Conservation (phyloP, 495 filamentous ascomycete genomes). For the Aspergillus bridgeri region DNA sequence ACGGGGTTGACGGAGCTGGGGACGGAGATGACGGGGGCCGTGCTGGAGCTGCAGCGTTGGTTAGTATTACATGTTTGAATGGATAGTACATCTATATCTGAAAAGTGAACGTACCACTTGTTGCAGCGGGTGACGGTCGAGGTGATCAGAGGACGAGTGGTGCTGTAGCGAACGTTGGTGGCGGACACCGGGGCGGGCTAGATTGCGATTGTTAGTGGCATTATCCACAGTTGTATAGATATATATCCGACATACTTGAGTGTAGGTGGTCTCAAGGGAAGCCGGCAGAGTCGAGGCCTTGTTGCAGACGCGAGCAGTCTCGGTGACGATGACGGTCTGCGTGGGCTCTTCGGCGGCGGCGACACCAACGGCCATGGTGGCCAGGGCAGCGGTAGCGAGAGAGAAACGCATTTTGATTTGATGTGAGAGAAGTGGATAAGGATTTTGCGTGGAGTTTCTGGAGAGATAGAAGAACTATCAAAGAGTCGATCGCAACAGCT, state of each 20-base stretch:
- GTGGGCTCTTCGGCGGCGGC: slow-evolving; percentile 51
- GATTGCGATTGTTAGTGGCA: slow-evolving; percentile 3
- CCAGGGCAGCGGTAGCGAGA: slow-evolving; percentile 66
- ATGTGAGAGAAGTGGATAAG: slow-evolving; percentile 13
- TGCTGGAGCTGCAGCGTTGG: slow-evolving; percentile 15
- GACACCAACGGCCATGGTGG: slow-evolving; percentile 58
- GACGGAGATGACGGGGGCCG: background rate
- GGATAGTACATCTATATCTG: background rate
- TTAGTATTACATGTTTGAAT: slow-evolving; percentile 7
- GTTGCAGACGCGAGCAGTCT: slow-evolving; percentile 85
- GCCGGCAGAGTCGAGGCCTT: slow-evolving; percentile 49
- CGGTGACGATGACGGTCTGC: slow-evolving; percentile 75
- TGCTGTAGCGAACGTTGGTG: slow-evolving; percentile 56
- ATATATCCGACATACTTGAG: background rate
- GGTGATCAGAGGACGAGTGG: slow-evolving; percentile 65
- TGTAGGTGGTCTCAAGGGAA: background rate
- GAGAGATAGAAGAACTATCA: slow-evolving; percentile 5
- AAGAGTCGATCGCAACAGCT: slow-evolving; percentile 14
- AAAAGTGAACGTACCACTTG: slow-evolving; percentile 51
- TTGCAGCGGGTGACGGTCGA: slow-evolving; percentile 62
- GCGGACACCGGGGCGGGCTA: slow-evolving; percentile 56
- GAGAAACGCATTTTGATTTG: slow-evolving; percentile 87
- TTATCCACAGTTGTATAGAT: background rate
- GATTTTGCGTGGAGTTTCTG: background rate
- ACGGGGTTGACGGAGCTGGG: slow-evolving; percentile 19